phyloP scores from a whole-genome alignment of 345 rosid species.

The Brassica juncea region DNA sequence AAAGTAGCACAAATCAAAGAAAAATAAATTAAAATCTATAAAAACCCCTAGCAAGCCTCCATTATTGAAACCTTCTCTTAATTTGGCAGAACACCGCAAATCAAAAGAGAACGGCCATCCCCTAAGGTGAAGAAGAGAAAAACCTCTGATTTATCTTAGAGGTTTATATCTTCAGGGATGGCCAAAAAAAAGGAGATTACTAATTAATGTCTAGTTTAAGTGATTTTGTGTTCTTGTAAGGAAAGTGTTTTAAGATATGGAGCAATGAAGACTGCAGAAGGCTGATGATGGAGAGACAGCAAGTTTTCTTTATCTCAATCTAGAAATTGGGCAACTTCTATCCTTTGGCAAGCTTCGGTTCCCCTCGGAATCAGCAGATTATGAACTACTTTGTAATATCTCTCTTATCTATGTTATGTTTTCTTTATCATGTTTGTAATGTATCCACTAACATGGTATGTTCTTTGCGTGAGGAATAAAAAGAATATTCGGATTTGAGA shows the following conservation, averaged over 20 bases:
- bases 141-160: constrained; percentile 17
- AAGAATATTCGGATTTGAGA: constrained; percentile 16
- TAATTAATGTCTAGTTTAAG: neutral
- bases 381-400: constrained; percentile 21
- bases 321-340: constrained; percentile 42
- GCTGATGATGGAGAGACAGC: constrained; percentile 34
- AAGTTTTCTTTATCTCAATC: constrained; percentile 28
- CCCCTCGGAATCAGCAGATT: constrained; percentile 49
- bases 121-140: constrained; percentile 19
- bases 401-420: constrained; percentile 23
- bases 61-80: constrained; percentile 35
- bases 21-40: constrained; percentile 21
- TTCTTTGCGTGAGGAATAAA: constrained; percentile 32
- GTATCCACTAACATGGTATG: constrained; percentile 18
- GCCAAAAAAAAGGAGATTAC: constrained; percentile 6
- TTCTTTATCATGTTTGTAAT: constrained; percentile 5
- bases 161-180: constrained; percentile 35
- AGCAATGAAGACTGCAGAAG: constrained; percentile 45
- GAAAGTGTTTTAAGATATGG: constrained; percentile 29
- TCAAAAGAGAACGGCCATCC: constrained; percentile 32
- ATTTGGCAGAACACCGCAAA: constrained; percentile 20
- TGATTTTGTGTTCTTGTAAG: constrained; percentile 27
- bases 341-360: constrained; percentile 49
- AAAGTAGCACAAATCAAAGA: neutral
- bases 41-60: constrained; percentile 1